These are phyloP conservation scores for Kwoniella shandongensis DNA, from an alignment of 768 basidiomycete species.

Conservation along the genomic window DNA sequence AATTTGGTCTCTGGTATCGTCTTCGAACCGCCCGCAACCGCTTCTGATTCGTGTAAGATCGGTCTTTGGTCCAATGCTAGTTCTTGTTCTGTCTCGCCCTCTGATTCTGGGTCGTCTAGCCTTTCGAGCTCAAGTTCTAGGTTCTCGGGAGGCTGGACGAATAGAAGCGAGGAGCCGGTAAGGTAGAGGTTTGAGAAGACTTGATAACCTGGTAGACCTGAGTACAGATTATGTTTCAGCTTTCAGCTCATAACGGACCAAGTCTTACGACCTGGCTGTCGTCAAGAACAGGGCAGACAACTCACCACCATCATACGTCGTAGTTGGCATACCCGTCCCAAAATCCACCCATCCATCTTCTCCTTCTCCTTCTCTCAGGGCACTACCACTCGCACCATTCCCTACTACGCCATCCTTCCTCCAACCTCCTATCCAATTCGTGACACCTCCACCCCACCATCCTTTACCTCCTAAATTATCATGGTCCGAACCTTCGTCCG, in stretches of 20 bases:
- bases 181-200: conserved; percentile 38
- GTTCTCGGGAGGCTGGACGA: conserved; percentile 16
- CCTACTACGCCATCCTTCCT: no score
- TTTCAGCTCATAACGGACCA: no score
- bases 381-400: not conserved
- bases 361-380: not conserved
- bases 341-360: conserved; percentile 34
- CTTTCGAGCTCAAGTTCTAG: not conserved
- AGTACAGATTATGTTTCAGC: no score
- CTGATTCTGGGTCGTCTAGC: not conserved
- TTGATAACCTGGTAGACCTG: conserved; percentile 35
- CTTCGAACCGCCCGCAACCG: conserved; percentile 20
- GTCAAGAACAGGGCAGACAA: not conserved
- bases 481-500: not conserved
- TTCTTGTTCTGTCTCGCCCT: conserved; percentile 1
- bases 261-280: not conserved
- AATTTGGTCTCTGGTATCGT: conserved; percentile 10
- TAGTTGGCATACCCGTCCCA: conserved; percentile 16
- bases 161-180: conserved; percentile 16
- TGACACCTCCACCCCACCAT: conserved; percentile 4
- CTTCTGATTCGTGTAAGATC: not conserved
- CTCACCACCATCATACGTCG: conserved; percentile 37
- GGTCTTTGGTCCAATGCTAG: not conserved
- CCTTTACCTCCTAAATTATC: not conserved
- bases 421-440: conserved; percentile 3